phyloP scores from a whole-genome alignment of 108 stramenopile species.

The Aurantiochytrium sp. region DNA sequence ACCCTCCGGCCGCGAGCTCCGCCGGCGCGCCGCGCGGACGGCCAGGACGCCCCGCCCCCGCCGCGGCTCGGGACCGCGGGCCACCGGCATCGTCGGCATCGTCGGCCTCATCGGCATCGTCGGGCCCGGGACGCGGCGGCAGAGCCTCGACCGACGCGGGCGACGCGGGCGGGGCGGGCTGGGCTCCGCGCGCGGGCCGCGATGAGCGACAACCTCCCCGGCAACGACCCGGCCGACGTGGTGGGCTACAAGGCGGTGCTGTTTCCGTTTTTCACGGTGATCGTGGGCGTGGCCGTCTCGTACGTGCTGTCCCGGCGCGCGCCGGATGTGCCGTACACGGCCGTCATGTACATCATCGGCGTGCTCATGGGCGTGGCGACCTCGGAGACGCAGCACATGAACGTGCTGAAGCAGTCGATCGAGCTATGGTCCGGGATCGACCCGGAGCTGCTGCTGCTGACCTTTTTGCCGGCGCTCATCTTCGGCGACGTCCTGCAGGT shows the following conservation, averaged over 20 bases:
- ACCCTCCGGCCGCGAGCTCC: no score
- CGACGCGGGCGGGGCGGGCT: no score
- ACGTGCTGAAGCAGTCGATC: background rate
- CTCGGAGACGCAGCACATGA: background rate
- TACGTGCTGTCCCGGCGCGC: background rate
- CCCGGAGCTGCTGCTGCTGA: constrained; percentile 50
- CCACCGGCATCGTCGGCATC: no score
- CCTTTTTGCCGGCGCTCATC: constrained; percentile 68
- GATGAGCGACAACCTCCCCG: background rate
- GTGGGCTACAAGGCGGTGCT: background rate
- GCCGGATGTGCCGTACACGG: background rate
- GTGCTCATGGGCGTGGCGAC: background rate
- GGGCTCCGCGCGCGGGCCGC: no score
- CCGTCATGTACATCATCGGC: constrained; percentile 17
- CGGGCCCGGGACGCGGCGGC: no score
- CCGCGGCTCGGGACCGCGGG: no score
- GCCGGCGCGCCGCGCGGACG: no score
- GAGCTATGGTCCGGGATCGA: constrained; percentile 39
- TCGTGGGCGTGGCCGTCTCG: background rate
- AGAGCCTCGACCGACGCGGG: no score
- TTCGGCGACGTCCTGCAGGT: constrained; percentile 41
- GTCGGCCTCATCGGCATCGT: no score
- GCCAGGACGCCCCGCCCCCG: no score
- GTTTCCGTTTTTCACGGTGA: background rate
- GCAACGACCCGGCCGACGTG: background rate